Evolutionary conservation across 23 red algal species (phyloP).

Genomic region (Gracilariopsis chorda): DNA sequence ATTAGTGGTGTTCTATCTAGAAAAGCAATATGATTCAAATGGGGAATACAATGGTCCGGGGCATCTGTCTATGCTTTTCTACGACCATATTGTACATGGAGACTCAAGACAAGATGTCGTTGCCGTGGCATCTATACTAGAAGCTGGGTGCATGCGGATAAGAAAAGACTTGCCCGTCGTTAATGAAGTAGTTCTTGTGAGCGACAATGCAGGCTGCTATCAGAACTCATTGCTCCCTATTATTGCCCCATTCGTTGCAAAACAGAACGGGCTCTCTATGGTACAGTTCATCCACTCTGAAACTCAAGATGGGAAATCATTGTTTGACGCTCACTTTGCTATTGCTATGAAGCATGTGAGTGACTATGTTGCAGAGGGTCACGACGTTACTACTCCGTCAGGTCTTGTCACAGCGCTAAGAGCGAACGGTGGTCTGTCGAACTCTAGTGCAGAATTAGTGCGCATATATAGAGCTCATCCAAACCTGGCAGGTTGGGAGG

Average conservation of each 20-base stretch:
- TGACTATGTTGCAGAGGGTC: neutral
- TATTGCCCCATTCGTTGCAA: neutral
- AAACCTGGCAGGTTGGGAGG: neutral
- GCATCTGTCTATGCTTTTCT: slow-evolving; percentile 16
- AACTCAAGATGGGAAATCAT: slow-evolving; percentile 29
- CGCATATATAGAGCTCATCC: neutral
- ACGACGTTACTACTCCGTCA: neutral
- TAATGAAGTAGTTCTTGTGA: neutral
- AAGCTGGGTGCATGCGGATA: slow-evolving; percentile 8
- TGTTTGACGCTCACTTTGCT: slow-evolving; percentile 39
- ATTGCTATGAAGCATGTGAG: neutral
- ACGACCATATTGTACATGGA: slow-evolving; percentile 29
- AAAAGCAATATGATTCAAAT: neutral
- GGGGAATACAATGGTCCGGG: neutral
- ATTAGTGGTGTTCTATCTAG: slow-evolving; percentile 2
- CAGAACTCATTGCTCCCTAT: neutral
- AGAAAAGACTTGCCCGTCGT: neutral
- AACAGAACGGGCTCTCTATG: neutral
- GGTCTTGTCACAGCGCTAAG: neutral
- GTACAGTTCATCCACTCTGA: neutral
- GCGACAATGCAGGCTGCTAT: slow-evolving; percentile 18
- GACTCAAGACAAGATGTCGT: neutral
- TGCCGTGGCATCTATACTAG: neutral
- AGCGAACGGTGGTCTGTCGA: neutral
- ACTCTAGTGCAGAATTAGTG: slow-evolving; percentile 10